Percentiles rank a stretch among this genome's conserved stretches.
These are phyloP conservation scores for Phytophthora rubi DNA, from an alignment of 352 stramenopile genomes.

Conservation along the genomic window DNA sequence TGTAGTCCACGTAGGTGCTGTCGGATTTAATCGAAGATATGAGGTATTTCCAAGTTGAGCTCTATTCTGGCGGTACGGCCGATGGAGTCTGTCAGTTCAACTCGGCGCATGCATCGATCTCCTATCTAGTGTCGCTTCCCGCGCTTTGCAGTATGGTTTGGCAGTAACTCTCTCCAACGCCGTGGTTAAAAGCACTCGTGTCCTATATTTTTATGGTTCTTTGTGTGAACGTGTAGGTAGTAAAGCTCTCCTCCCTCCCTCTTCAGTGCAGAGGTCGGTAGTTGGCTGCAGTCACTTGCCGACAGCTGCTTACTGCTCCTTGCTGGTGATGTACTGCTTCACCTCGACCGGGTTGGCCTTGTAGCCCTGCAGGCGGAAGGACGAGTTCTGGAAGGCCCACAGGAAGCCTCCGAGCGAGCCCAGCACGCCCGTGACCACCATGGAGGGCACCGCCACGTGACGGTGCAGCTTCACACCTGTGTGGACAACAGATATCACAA, in stretches of 20 bases:
- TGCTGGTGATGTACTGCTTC: constrained; percentile 66
- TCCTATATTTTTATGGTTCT: constrained; percentile 39
- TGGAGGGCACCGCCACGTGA: constrained; percentile 67
- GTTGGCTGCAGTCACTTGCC: background rate
- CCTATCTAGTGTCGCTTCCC: too few relatives aligned
- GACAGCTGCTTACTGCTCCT: constrained; percentile 26
- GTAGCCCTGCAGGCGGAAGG: constrained; percentile 81
- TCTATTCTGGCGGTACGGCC: too few relatives aligned
- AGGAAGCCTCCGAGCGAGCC: constrained; percentile 80
- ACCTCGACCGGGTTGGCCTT: constrained; percentile 66
- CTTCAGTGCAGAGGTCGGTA: background rate
- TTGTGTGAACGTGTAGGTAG: constrained; percentile 35
- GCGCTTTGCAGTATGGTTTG: too few relatives aligned
- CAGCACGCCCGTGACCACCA: constrained; percentile 77
- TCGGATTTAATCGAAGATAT: too few relatives aligned
- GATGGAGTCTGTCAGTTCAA: too few relatives aligned
- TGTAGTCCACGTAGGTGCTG: too few relatives aligned
- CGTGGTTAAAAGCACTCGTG: constrained; percentile 19
- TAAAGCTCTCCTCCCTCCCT: constrained; percentile 7
- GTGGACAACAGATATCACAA: background rate
- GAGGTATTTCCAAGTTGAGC: too few relatives aligned
- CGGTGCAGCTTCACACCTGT: constrained; percentile 69
- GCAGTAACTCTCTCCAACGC: background rate
- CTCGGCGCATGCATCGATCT: too few relatives aligned
- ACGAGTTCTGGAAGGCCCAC: constrained; percentile 86